Conservation (phyloP, 805 yeast species). For the Saturnispora quitensis region DNA sequence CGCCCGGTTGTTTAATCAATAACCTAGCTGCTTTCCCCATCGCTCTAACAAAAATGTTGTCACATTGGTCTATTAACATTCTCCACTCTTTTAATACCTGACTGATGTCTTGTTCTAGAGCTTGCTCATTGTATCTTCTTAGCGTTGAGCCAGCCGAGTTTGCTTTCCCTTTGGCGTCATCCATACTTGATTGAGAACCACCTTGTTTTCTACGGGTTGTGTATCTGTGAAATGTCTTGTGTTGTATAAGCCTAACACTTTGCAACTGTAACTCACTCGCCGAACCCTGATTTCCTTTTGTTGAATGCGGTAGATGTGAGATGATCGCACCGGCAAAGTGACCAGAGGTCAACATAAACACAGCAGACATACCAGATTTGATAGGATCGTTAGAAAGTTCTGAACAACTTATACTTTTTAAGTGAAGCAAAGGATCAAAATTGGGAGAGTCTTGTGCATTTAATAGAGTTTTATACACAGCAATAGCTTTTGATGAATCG, state of each 20-base stretch:
- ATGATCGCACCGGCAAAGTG: constrained; percentile 95
- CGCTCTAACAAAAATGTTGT: constrained; percentile 63
- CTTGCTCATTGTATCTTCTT: constrained; percentile 84
- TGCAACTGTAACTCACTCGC: constrained; percentile 46
- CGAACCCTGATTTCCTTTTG: constrained; percentile 46
- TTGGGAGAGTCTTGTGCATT: constrained; percentile 28
- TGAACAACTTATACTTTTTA: constrained; percentile 23
- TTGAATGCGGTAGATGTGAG: constrained; percentile 52
- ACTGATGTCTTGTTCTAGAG: constrained; percentile 68
- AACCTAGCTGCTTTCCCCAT: constrained; percentile 55
- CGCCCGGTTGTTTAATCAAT: constrained; percentile 10
- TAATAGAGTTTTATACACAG: constrained; percentile 59
- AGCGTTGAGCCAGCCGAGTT: constrained; percentile 90
- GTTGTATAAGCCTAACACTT: constrained; percentile 55
- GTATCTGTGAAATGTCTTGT: constrained; percentile 87
- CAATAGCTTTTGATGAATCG: constrained; percentile 33
- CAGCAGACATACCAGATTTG: constrained; percentile 46
- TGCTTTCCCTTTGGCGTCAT: constrained; percentile 89
- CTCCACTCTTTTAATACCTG: constrained; percentile 62
- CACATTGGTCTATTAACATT: constrained; percentile 47
- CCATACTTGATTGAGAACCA: constrained; percentile 90
- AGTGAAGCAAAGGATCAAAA: constrained; percentile 39
- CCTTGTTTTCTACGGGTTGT: constrained; percentile 97
- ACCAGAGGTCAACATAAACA: constrained; percentile 95
- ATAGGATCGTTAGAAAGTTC: constrained; percentile 12